Percentiles rank a stretch among this genome's conserved stretches.
Evolutionary conservation across 1,139 yeast genomes (phyloP).

Genomic region (Scheffersomyces insectosa): DNA sequence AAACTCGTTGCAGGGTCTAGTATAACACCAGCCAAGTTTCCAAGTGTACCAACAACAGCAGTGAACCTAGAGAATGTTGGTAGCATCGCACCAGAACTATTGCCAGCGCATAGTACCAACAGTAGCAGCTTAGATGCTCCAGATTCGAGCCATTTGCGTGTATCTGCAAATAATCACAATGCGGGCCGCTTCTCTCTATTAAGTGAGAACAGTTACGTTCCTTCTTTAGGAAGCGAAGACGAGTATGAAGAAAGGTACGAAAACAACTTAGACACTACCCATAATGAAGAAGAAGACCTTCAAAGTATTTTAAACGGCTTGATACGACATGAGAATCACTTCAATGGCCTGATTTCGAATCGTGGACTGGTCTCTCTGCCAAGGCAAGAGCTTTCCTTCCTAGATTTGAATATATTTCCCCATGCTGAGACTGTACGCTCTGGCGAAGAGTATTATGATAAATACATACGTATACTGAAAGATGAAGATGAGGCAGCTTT

Average conservation of each 20-base stretch:
- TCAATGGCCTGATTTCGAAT: slow-evolving; percentile 11
- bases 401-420: slow-evolving; percentile 12
- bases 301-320: slow-evolving; percentile 28
- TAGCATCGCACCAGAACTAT: slow-evolving; percentile 3
- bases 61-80: slow-evolving; percentile 18
- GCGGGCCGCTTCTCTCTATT: background rate
- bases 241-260: slow-evolving; percentile 9
- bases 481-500: slow-evolving; percentile 28
- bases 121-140: too few relatives aligned
- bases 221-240: slow-evolving; percentile 7
- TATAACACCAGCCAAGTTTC: background rate
- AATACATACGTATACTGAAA: slow-evolving; percentile 21
- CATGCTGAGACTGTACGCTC: slow-evolving; percentile 1
- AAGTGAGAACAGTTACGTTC: slow-evolving; percentile 4
- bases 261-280: slow-evolving; percentile 1
- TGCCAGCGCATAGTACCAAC: too few relatives aligned
- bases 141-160: too few relatives aligned
- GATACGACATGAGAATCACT: slow-evolving; percentile 11
- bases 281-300: slow-evolving; percentile 24
- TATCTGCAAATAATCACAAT: too few relatives aligned
- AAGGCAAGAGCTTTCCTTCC: slow-evolving; percentile 3
- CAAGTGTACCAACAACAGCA: slow-evolving; percentile 22
- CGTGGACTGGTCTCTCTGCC: slow-evolving; percentile 1
- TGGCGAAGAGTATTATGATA: slow-evolving; percentile 15
- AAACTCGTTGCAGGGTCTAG: background rate